Percentiles rank a stretch among this genome's conserved stretches.
phyloP scores from a whole-genome alignment of 139 green algal genomes.

The Volvox reticuliferus region DNA sequence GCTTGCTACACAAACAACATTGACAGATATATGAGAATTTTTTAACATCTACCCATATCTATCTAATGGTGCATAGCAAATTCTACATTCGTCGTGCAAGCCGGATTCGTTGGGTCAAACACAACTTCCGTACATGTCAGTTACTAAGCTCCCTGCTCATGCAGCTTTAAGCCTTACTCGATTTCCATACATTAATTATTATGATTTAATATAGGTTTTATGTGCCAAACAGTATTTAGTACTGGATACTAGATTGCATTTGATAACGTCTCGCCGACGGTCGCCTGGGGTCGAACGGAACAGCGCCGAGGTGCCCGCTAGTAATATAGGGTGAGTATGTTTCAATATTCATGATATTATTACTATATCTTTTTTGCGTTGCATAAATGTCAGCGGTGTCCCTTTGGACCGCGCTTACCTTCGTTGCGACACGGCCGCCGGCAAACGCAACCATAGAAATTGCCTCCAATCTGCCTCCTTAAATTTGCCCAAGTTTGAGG shows the following conservation, averaged over 20 bases:
- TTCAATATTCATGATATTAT: neutral
- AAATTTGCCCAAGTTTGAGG: neutral
- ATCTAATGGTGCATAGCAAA: too few species aligned
- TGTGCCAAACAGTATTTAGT: too few species aligned
- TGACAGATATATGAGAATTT: too few species aligned
- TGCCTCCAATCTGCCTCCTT: neutral
- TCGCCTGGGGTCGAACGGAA: slow-evolving; percentile 5
- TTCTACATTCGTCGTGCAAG: too few species aligned
- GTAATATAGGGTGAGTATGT: neutral
- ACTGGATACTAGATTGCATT: neutral
- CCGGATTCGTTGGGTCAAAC: too few species aligned
- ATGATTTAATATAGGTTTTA: too few species aligned
- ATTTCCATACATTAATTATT: too few species aligned
- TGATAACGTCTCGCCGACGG: neutral
- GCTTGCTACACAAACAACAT: too few species aligned
- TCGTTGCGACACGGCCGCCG: neutral
- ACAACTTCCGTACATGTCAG: too few species aligned
- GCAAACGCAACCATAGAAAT: neutral
- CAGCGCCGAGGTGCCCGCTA: neutral
- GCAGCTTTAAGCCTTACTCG: too few species aligned
- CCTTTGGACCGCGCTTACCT: neutral
- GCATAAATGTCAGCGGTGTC: neutral
- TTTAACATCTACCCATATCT: too few species aligned
- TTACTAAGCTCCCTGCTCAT: too few species aligned
- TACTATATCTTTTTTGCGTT: neutral